Evolutionary conservation across 305 asterid genomes (phyloP).

Genomic region (Solanum hybrid): DNA sequence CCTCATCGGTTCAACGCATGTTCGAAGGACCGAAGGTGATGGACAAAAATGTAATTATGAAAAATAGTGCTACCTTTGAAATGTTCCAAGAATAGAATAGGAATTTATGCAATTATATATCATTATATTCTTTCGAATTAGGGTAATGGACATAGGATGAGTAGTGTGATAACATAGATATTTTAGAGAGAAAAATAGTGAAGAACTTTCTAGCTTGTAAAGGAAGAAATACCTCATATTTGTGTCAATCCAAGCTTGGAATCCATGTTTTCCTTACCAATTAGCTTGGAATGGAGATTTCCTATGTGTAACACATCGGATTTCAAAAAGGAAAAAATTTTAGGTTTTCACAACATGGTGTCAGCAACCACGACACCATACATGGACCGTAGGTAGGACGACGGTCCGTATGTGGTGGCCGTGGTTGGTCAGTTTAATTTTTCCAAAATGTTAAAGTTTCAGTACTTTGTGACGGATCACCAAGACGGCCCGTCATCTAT

Average conservation of each 20-base stretch:
- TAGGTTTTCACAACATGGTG: too few species aligned
- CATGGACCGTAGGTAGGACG: too few species aligned
- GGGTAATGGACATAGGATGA: background rate
- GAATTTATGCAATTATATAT: too few species aligned
- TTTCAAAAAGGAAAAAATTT: background rate
- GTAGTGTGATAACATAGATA: background rate
- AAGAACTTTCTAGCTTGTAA: background rate
- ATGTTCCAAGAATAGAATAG: too few species aligned
- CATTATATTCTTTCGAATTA: background rate
- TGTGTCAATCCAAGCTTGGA: background rate
- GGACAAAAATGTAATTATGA: background rate
- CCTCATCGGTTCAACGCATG: background rate
- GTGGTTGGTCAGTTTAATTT: too few species aligned
- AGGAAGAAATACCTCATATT: background rate
- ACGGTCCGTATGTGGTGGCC: too few species aligned
- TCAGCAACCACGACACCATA: too few species aligned
- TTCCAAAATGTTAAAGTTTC: too few species aligned
- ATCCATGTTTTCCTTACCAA: background rate
- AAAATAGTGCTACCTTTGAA: background rate
- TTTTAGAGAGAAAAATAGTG: background rate
- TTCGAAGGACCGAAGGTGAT: background rate
- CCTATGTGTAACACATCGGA: background rate
- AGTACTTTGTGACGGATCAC: background rate
- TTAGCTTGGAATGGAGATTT: background rate
- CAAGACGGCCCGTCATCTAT: background rate